These are phyloP conservation scores for Russula dissimulans DNA, from an alignment of 768 basidiomycete genomes.

Conservation along the genomic window DNA sequence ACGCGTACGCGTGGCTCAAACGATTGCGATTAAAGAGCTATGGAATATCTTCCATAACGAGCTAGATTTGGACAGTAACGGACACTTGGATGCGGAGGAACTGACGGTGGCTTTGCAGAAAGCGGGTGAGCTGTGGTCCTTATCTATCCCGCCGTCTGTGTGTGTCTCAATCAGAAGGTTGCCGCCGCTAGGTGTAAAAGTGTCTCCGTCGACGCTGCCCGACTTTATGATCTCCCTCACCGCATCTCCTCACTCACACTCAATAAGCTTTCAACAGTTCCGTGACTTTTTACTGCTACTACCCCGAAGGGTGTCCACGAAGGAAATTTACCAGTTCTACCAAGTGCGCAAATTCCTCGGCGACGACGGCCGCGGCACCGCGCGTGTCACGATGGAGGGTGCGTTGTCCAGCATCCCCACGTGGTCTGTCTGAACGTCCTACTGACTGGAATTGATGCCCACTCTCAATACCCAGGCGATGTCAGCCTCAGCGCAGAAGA, in stretches of 20 bases:
- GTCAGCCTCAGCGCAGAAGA: constrained; percentile 73
- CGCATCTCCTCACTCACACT: constrained; percentile 55
- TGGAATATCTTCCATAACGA: constrained; percentile 90
- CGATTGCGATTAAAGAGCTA: constrained; percentile 50
- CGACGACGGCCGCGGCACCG: constrained; percentile 69
- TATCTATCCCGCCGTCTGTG: not conserved
- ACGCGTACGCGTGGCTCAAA: constrained; percentile 14
- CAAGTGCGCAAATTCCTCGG: constrained; percentile 58
- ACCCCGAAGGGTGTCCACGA: constrained; percentile 69
- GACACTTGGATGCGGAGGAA: constrained; percentile 61
- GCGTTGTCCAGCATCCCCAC: constrained; percentile 14
- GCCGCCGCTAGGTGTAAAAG: constrained; percentile 50
- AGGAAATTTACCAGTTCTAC: constrained; percentile 83
- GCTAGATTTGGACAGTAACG: constrained; percentile 84
- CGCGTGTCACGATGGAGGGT: constrained; percentile 89
- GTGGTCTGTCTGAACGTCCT: constrained; percentile 4
- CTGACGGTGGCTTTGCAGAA: constrained; percentile 52
- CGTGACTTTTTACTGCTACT: constrained; percentile 83
- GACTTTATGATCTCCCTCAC: constrained; percentile 80
- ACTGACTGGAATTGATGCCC: not conserved
- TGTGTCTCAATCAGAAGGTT: not conserved
- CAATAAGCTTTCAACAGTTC: constrained; percentile 76
- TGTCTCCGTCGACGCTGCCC: constrained; percentile 57
- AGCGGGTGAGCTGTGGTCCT: constrained; percentile 44
- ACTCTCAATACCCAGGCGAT: constrained; percentile 44